Evolutionary conservation across 2,329 filamentous ascomycete species (phyloP).

Genomic region (Penicillium sp.): DNA sequence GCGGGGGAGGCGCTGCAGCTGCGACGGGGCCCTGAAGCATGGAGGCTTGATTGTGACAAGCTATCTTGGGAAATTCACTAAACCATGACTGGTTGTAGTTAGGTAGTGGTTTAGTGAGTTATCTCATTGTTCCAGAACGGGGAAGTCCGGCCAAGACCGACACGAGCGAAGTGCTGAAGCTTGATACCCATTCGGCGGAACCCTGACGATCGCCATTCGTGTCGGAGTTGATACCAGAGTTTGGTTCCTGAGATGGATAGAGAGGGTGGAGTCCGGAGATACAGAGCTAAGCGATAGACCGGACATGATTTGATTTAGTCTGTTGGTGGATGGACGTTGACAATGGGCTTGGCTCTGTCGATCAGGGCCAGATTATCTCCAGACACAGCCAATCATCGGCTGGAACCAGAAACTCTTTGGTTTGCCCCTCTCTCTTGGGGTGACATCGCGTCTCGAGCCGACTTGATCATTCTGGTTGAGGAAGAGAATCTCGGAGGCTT

Average conservation of each 20-base stretch:
- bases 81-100: not conserved
- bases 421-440: slow-evolving; percentile 22
- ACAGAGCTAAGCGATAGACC: not conserved
- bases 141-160: slow-evolving; percentile 27
- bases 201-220: slow-evolving; percentile 29
- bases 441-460: slow-evolving; percentile 28
- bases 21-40: slow-evolving; percentile 12
- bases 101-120: not conserved
- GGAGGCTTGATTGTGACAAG: slow-evolving; percentile 31
- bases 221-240: not conserved
- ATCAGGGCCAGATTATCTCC: slow-evolving; percentile 31
- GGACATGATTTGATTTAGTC: slow-evolving; percentile 3
- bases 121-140: slow-evolving; percentile 18
- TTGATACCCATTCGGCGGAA: slow-evolving; percentile 25
- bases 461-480: not conserved
- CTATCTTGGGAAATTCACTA: slow-evolving; percentile 14
- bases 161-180: slow-evolving; percentile 19
- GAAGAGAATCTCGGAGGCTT: not conserved
- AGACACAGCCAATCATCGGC: slow-evolving; percentile 26
- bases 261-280: slow-evolving; percentile 6
- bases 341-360: slow-evolving; percentile 24
- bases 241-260: slow-evolving; percentile 13
- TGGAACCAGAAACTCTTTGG: slow-evolving; percentile 5
- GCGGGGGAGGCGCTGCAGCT: slow-evolving; percentile 14
- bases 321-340: slow-evolving; percentile 8